A percentile compares a stretch with the other conserved stretches of the same genome.
phyloP scores from a whole-genome alignment of 176 grass and related monocot genomes.

The Rhynchospora pubera region DNA sequence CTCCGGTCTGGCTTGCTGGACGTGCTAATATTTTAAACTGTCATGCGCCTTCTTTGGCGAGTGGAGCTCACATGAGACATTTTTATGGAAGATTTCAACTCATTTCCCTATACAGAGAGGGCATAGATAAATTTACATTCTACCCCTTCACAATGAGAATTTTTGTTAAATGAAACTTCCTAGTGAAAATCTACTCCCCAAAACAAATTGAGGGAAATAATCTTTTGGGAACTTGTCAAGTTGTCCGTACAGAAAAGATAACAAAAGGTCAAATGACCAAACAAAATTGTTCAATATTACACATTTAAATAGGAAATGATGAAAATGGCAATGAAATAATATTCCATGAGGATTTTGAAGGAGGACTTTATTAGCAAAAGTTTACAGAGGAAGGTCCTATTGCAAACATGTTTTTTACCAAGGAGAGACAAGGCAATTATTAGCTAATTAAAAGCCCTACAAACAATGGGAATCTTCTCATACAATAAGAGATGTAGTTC shows the following conservation, averaged over 20 bases:
- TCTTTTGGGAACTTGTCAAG: conserved; percentile 24
- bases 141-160: neutral
- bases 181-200: neutral
- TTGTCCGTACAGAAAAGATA: neutral
- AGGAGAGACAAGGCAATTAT: conserved; percentile 17
- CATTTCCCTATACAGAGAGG: conserved; percentile 2
- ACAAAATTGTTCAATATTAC: neutral
- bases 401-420: neutral
- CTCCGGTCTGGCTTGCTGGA: neutral
- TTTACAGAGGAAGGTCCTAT: neutral
- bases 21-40: conserved; percentile 20
- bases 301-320: neutral
- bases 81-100: conserved; percentile 42
- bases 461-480: conserved; percentile 63
- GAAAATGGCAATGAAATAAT: neutral
- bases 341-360: neutral
- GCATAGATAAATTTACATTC: neutral
- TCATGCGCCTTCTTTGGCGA: conserved; percentile 30
- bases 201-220: neutral
- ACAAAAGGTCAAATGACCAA: neutral
- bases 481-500: conserved; percentile 30
- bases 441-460: conserved; percentile 33
- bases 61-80: conserved; percentile 69
- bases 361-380: neutral
- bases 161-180: neutral